Percentiles rank a stretch among this genome's conserved stretches.
phyloP scores from a whole-genome alignment of 768 basidiomycete genomes.

The Boletus sp. region DNA sequence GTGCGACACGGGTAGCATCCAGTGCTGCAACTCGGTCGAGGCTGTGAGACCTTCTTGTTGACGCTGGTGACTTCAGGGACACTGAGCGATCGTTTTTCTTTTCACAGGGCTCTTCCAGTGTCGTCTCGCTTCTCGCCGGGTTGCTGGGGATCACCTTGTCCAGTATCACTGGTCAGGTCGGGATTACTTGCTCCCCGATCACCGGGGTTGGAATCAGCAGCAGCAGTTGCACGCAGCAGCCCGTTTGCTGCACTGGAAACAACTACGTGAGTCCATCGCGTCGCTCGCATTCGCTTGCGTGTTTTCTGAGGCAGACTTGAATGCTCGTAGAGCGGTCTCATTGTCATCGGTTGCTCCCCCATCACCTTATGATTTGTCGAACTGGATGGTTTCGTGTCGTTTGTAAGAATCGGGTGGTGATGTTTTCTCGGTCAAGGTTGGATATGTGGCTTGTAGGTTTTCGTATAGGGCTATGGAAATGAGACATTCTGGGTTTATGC shows the following conservation, averaged over 20 bases:
- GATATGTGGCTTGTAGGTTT: too few relatives aligned
- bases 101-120: not conserved
- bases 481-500: too few relatives aligned
- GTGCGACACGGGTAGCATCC: too few relatives aligned
- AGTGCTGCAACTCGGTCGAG: too few relatives aligned
- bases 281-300: not conserved
- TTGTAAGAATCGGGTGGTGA: too few relatives aligned
- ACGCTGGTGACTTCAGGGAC: too few relatives aligned
- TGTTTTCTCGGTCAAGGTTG: too few relatives aligned
- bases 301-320: not conserved
- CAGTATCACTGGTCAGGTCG: not conserved
- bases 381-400: too few relatives aligned
- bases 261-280: not conserved
- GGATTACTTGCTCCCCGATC: not conserved
- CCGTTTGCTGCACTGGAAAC: conserved; percentile 1
- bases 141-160: not conserved
- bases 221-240: not conserved
- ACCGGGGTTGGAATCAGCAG: not conserved
- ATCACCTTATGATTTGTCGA: not conserved
- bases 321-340: not conserved
- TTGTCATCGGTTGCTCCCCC: not conserved
- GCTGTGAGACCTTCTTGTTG: too few relatives aligned
- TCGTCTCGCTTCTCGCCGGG: not conserved
- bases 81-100: too few relatives aligned
- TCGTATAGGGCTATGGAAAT: too few relatives aligned